Evolutionary conservation across 306 rosid species (phyloP), one percentile per base, ranked within the genome.

Genomic region (Glycine latifolia): DNA sequence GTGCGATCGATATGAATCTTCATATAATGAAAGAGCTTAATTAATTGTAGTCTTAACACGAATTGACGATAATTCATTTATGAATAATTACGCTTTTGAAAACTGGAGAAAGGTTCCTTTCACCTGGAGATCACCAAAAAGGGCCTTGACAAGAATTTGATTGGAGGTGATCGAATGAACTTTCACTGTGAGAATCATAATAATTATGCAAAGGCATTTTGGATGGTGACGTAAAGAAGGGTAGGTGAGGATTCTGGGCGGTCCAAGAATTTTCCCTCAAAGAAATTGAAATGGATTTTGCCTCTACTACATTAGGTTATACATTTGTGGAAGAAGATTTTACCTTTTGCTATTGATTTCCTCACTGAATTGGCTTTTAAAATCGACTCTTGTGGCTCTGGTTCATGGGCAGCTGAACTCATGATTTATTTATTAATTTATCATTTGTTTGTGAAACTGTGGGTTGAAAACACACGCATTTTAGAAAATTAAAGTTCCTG

Each of bases 101-200:
- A 85, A 56, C 14, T n/a, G 12, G 60, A 70, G 44, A 47, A 81
- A 48, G 78, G 37, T 78, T 80, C 43, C 76, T 43, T 75, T 59
- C 80, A 79, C 86, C 79, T 80, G 78, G 78, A 84, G 76, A 87
- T 77, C 49, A 79, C 76, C 50, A 48, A 61, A 87, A 86, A 65
- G 56, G 83, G 89, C 82, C 85, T 83, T 41, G 86, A 92, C 92
- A 85, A 87, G 78, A 76, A 77, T 86, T 79, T 74, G 87, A 88
- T 86, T 86, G 87, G 88, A 82, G 76, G 71, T 37, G 76, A n/a
- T n/a, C n/a, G n/a, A 80, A 41, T 81, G 41, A 83, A 77, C 77
- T 78, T 90, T 84, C 78, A 63, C 86, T 71, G 68, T 75, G 52
- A 16, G 20, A 77, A 79, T 59, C 59, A 61, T 65, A 69, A 81